Base-by-base conservation (phyloP, 2,329 filamentous ascomycete genomes). In the Penicillium vulpinum region DNA sequence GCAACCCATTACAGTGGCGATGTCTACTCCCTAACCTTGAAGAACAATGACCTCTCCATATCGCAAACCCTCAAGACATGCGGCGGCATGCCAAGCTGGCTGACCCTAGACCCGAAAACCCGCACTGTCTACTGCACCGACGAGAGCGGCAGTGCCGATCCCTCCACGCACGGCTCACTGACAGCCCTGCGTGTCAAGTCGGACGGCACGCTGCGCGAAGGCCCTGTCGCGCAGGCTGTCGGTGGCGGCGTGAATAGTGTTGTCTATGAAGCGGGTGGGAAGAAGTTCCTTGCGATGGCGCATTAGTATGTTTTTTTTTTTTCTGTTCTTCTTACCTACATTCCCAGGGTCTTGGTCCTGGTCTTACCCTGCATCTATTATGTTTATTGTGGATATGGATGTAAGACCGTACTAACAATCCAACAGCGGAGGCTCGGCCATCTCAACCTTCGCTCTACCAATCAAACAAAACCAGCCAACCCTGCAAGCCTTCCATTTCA, bases 401-500 rank as follows among this genome's bases (percentile, higher is more conserved):
- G 18, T 44, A 18, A 28, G 15, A 3, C 8, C 8, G 29, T 44
- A 47, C 52, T 63, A 50, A 62, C 56, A n/a, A 21, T 13, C 5
- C 4, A 51, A 47, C 35, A 74, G 72, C 40, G 60, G 60, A 39
- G 68, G 67, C 29, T 67, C 72, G 3, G 65, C 72, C 2, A 29
- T 75, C 18, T 73, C 73, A 39, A 73, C 71, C 9, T 74, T 66
- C 55, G 16, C 62, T 4, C 64, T 75, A 6, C 72, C 72, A 1
- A 41, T 75, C 1, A 28, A 52, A 16, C 15, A 50, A 13, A 39
- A 56, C 28, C 39, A 58, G 5, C 13, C 54, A 0, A 36, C 61
- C 26, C 58, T 76, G 10, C 75, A 83, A 60, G 72, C 69, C 35
- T 72, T 82, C 63, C 70, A 69, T 39, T 82, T 78, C 68, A 73